Evolutionary conservation across 1,139 yeast genomes (phyloP).

Genomic region (Yamadazyma mexicana): DNA sequence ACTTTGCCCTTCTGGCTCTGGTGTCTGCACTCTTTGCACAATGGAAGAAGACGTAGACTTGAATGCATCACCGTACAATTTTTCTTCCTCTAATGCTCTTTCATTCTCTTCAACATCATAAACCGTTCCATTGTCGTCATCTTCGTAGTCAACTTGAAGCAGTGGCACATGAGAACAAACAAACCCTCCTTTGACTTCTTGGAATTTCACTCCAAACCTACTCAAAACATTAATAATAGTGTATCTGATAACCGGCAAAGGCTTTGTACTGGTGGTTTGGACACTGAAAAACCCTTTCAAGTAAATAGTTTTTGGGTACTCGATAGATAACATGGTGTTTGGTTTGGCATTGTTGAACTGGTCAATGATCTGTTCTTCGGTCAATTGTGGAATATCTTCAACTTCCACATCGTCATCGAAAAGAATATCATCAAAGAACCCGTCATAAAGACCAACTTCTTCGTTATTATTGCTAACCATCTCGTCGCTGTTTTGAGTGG

Average conservation of each 20-base stretch:
- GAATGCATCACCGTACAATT: slow-evolving; percentile 46
- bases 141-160: slow-evolving; percentile 22
- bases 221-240: slow-evolving; percentile 79
- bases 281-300: slow-evolving; percentile 94
- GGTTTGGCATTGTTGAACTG: slow-evolving; percentile 71
- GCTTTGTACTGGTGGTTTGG: slow-evolving; percentile 92
- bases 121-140: slow-evolving; percentile 17
- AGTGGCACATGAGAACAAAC: slow-evolving; percentile 75
- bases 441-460: slow-evolving; percentile 34
- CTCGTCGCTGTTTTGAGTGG: slow-evolving; percentile 46
- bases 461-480: slow-evolving; percentile 25
- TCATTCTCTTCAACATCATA: slow-evolving; percentile 28
- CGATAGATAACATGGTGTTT: slow-evolving; percentile 90
- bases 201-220: slow-evolving; percentile 75
- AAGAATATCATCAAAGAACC: slow-evolving; percentile 66
- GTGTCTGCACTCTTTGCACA: slow-evolving; percentile 26
- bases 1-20: slow-evolving; percentile 19
- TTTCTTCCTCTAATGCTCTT: slow-evolving; percentile 28
- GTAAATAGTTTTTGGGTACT: slow-evolving; percentile 86
- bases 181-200: slow-evolving; percentile 94
- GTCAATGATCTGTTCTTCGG: slow-evolving; percentile 65
- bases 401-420: slow-evolving; percentile 33
- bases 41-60: slow-evolving; percentile 36
- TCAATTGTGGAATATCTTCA: slow-evolving; percentile 40
- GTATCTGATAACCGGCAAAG: slow-evolving; percentile 83